A percentile compares a stretch with the other conserved stretches of the same genome.
phyloP scores from a whole-genome alignment of 148 eudicot species.

The Persicaria tinctoria region DNA sequence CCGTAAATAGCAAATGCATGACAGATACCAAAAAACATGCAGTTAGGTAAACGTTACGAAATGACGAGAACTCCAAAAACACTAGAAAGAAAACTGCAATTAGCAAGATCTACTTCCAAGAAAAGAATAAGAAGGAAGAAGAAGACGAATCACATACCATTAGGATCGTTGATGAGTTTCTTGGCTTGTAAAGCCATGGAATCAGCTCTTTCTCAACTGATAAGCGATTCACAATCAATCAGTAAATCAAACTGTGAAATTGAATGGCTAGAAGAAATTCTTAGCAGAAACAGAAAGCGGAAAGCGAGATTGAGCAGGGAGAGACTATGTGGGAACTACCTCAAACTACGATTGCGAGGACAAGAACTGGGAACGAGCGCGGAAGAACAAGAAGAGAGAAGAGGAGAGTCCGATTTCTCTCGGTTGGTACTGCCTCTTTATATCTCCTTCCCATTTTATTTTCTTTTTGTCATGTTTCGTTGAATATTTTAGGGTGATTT shows the following conservation, averaged over 20 bases:
- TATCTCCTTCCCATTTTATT: not conserved
- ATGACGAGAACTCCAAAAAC: constrained; percentile 18
- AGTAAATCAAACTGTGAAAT: not conserved
- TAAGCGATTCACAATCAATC: not conserved
- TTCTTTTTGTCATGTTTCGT: too few species aligned
- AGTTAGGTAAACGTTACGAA: not conserved
- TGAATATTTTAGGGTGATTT: too few species aligned
- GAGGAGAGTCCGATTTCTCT: constrained; percentile 7
- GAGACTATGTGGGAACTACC: not conserved
- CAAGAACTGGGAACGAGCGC: not conserved
- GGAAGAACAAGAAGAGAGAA: constrained; percentile 8
- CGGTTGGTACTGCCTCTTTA: not conserved
- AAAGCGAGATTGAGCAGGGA: constrained; percentile 2
- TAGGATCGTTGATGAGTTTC: constrained; percentile 73
- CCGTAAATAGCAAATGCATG: not conserved
- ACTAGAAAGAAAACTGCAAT: constrained; percentile 9
- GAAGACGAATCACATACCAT: not conserved
- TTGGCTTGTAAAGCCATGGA: constrained; percentile 53
- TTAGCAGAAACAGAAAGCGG: not conserved
- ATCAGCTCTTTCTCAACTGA: constrained; percentile 11
- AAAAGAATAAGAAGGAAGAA: not conserved
- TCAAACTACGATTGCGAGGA: constrained; percentile 9
- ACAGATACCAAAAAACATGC: not conserved
- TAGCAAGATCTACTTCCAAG: constrained; percentile 4
- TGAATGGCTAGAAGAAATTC: not conserved